These are phyloP conservation scores for Moesziomyces antarcticus DNA, from an alignment of 1,284 basidiomycete species.

Conservation along the genomic window DNA sequence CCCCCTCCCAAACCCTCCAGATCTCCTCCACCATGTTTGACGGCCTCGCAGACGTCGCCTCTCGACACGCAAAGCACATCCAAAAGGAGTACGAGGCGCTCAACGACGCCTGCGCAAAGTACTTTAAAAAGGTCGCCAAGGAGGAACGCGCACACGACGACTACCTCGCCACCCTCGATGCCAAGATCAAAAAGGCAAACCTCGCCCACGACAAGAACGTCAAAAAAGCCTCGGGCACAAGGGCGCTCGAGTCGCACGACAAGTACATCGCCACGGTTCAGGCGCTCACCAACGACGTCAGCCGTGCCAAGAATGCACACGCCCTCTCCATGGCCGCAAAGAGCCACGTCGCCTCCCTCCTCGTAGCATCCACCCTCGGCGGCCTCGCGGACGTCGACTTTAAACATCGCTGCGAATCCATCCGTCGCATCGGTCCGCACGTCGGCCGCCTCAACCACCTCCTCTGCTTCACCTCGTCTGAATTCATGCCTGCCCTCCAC, in stretches of 20 bases:
- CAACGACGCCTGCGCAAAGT: slow-evolving; percentile 64
- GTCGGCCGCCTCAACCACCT: slow-evolving; percentile 59
- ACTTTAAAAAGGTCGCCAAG: slow-evolving; percentile 66
- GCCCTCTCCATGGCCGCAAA: slow-evolving; percentile 52
- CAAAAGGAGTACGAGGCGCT: slow-evolving; percentile 65
- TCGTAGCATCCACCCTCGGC: slow-evolving; percentile 55
- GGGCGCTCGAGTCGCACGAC: slow-evolving; percentile 62
- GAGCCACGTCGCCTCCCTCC: slow-evolving; percentile 50
- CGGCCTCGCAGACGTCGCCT: slow-evolving; percentile 49
- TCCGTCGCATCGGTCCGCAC: slow-evolving; percentile 51
- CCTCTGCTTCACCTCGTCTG: slow-evolving; percentile 57
- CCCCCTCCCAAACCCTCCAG: slow-evolving; percentile 54
- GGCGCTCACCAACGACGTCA: slow-evolving; percentile 58
- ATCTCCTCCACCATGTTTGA: slow-evolving; percentile 59
- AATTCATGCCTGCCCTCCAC: slow-evolving; percentile 61
- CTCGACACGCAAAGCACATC: slow-evolving; percentile 60
- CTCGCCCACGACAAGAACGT: slow-evolving; percentile 62
- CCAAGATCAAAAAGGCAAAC: slow-evolving; percentile 66
- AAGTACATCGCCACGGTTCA: slow-evolving; percentile 60
- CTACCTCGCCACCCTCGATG: slow-evolving; percentile 53
- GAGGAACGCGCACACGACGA: slow-evolving; percentile 65
- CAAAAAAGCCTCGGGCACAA: slow-evolving; percentile 41
- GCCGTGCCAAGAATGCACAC: slow-evolving; percentile 52
- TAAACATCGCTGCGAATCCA: slow-evolving; percentile 59
- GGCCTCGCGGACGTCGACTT: slow-evolving; percentile 63